Evolutionary conservation across 2,329 filamentous ascomycete species (phyloP), one percentile per base, ranked within the genome.

Genomic region (Colletotrichum higginsianum): DNA sequence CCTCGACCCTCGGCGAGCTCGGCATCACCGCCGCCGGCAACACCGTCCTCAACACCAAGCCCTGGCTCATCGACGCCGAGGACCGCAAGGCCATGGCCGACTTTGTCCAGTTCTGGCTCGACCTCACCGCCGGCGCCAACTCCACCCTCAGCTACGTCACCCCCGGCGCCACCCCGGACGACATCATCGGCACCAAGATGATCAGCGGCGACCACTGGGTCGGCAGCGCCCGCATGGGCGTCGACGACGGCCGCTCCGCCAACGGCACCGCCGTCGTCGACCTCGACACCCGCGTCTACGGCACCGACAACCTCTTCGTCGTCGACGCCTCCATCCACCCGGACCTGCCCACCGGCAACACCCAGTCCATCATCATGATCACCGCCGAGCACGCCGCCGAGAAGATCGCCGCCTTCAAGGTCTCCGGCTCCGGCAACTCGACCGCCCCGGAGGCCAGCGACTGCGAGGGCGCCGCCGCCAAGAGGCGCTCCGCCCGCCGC

Each of bases 241-340:
- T 80, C 0, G 84, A 88, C 66, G 85, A 86, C 44, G 66, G 70
- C 47, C 65, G 69, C 65, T 7, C 40, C 40, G 40, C n/a, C 55
- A 81, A 82, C 66, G 87, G 88, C 6, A 85, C 82, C 35, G 82
- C 86, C 2, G 88, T 90, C 2, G 88, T 90, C 0, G 88, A 90
- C 74, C 76, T 84, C 6, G 82, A 90, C 78, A 87, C 87, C 61
- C 87, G 85, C 77, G 87, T 90, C 4, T 90, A 88, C 74, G 88
- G 89, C 55, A 90, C 87, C 0, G 86, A 90, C 71, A 90, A 90
- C 79, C 80, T 90, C 57, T 90, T 89, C 75, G 86, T 91, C 15
- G 87, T 91, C 3, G 90, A 91, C 72, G 89, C 87, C 0, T 86
- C 86, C 26, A 89, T 92, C 73, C 90, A 91, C 80, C 90, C 90